A percentile compares a stretch with the other conserved stretches of the same genome.
phyloP scores from a whole-genome alignment of 129 eudicot genomes.

The Lactuca sativa region DNA sequence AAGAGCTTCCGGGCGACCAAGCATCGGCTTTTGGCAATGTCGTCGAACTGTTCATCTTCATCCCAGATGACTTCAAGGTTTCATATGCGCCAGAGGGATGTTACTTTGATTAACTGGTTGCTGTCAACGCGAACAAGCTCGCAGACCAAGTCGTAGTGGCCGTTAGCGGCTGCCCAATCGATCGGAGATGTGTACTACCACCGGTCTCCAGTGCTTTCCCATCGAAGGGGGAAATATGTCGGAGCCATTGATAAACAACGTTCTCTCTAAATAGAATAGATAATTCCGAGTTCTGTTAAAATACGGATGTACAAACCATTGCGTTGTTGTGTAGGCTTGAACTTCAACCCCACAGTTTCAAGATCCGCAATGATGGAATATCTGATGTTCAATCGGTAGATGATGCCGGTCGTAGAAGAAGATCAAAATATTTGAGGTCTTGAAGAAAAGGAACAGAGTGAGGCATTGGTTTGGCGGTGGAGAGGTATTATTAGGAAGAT shows the following conservation, averaged over 20 bases:
- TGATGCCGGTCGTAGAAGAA: too few relatives aligned
- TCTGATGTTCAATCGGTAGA: too few relatives aligned
- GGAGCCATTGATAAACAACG: conserved; percentile 49
- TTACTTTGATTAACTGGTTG: conserved; percentile 73
- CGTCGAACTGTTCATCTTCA: conserved; percentile 74
- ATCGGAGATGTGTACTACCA: conserved; percentile 99
- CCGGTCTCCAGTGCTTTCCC: conserved; percentile 98
- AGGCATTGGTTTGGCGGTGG: too few relatives aligned
- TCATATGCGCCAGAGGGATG: conserved; percentile 86
- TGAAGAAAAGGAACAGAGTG: too few relatives aligned
- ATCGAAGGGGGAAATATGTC: conserved; percentile 73
- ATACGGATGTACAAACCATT: neutral
- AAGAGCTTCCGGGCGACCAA: conserved; percentile 66
- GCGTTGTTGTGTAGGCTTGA: neutral
- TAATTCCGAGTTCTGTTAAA: neutral
- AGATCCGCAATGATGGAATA: conserved; percentile 15
- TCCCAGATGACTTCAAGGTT: conserved; percentile 97
- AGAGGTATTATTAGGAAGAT: too few relatives aligned
- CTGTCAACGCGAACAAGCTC: conserved; percentile 88
- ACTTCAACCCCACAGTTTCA: neutral
- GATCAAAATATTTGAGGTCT: too few relatives aligned
- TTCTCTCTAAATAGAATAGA: neutral
- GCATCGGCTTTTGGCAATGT: conserved; percentile 70
- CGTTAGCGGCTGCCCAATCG: conserved; percentile 96
- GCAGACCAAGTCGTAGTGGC: conserved; percentile 87